Percentiles rank a stretch among this genome's conserved stretches.
These are phyloP conservation scores for Yarrowia sp. DNA, from an alignment of 805 yeast genomes.

Conservation along the genomic window DNA sequence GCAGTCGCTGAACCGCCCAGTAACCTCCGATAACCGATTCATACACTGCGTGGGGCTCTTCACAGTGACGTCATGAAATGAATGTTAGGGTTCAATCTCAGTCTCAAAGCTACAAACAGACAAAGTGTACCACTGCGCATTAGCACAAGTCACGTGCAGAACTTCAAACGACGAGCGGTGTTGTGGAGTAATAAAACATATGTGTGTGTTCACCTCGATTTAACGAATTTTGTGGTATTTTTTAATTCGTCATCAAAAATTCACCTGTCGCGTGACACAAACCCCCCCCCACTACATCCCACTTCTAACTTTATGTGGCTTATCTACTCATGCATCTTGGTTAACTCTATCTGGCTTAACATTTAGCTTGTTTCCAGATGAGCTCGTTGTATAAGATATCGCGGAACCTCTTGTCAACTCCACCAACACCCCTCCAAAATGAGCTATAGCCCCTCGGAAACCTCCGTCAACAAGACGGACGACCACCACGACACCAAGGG, in stretches of 20 bases:
- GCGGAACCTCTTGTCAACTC: background rate
- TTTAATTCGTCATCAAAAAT: too few relatives aligned
- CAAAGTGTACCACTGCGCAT: slow-evolving; percentile 24
- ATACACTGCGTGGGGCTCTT: background rate
- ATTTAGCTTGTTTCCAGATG: slow-evolving; percentile 18
- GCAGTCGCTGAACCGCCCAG: too few relatives aligned
- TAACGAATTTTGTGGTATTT: too few relatives aligned
- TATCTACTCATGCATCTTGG: slow-evolving; percentile 7
- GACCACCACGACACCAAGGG: background rate
- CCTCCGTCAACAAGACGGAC: background rate
- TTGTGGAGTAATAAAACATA: too few relatives aligned
- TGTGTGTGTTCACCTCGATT: too few relatives aligned
- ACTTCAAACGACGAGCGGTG: background rate
- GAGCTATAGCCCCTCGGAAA: slow-evolving; percentile 20
- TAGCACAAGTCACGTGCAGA: slow-evolving; percentile 23
- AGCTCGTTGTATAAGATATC: background rate
- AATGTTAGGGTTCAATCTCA: slow-evolving; percentile 12
- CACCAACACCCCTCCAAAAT: background rate
- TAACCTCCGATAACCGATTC: too few relatives aligned
- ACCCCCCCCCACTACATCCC: background rate
- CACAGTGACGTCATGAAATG: slow-evolving; percentile 9
- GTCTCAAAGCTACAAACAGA: slow-evolving; percentile 20
- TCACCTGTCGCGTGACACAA: too few relatives aligned
- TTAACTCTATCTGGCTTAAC: background rate
- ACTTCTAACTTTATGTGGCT: slow-evolving; percentile 21